phyloP scores from a whole-genome alignment of 2,329 filamentous ascomycete species.

The Colletotrichum australisinense region DNA sequence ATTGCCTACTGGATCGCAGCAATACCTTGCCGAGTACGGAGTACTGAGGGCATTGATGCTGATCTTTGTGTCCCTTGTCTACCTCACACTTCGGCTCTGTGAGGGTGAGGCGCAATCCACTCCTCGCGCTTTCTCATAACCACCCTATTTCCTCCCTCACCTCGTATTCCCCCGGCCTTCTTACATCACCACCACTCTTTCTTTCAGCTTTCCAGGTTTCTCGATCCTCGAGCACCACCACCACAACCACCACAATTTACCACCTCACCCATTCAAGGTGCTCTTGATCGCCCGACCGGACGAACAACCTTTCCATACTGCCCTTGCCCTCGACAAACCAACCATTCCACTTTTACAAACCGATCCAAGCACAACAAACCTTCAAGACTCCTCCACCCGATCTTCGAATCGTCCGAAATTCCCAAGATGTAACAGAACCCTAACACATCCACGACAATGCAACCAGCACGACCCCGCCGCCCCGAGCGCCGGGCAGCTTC shows the following conservation, averaged over 20 bases:
- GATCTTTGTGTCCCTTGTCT: conserved; percentile 11
- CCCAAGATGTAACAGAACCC: conserved; percentile 57
- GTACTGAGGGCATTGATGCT: not conserved
- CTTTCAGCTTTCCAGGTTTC: not conserved
- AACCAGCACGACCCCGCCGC: conserved; percentile 58
- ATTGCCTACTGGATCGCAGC: too few species aligned
- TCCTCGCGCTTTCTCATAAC: conserved; percentile 12
- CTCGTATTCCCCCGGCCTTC: conserved; percentile 22
- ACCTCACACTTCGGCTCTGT: conserved; percentile 11
- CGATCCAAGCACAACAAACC: conserved; percentile 14
- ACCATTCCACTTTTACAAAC: not conserved
- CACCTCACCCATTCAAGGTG: not conserved
- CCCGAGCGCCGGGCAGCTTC: conserved; percentile 67
- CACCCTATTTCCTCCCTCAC: conserved; percentile 22
- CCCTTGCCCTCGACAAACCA: not conserved
- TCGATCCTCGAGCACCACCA: not conserved
- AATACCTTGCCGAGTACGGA: too few species aligned
- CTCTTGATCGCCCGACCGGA: not conserved
- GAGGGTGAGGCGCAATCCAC: conserved; percentile 14
- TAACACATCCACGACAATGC: conserved; percentile 54
- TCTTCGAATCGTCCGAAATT: conserved; percentile 33
- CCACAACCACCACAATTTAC: too few species aligned
- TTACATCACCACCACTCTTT: conserved; percentile 16
- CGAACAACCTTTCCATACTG: not conserved
- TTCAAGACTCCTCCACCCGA: conserved; percentile 14